Evolutionary conservation across 202 grass and related monocot genomes (phyloP), one percentile per base, ranked within the genome.

Genomic region (Schoenoplectus tabernaemontani): DNA sequence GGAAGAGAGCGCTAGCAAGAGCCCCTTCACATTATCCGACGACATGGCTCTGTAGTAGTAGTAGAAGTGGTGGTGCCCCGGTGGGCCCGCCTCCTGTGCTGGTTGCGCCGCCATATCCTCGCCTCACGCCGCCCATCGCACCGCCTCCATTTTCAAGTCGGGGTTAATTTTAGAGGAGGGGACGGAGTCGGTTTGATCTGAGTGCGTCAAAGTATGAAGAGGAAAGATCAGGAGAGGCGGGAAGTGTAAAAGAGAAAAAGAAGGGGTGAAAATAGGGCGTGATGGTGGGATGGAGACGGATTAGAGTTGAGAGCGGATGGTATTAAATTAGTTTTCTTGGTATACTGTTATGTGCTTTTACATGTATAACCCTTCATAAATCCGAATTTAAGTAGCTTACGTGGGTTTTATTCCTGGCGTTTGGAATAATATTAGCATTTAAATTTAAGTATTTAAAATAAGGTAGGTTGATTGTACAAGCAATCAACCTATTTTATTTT

Each of bases 1-100:
- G 22, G 91, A 97, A 32, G 94, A 93, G 59, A 93, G 84, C 69
- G 94, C 91, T 57, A 97, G 75, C 43, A 83, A 82, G 47, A 97
- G 89, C 22, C 94, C 91, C 76, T 90, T 90, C 6, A 90, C 64
- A 80, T 97, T 97, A 57, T 90, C 94, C 24, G 85, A 62, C 60
- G 72, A 84, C 39, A 83, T 20, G 39, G 57, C 68, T 37, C 26
- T 64, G 19, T 83, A 83, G 47, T 75, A 75, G 47, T 75, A 53
- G 47, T 75, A 75, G 47, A 75, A 75, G 47, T 75, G 70, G 28
- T 75, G 70, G 70, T 75, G 70, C 16, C 70, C 26, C n/a, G n/a
- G n/a, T n/a, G n/a, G n/a, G 8, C 28, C 70, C 47, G 54, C 28
- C 44, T 9, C 69, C 70, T 15, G 70, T 56, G 26, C 7, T 36